These are phyloP conservation scores for Pseudozyma thailandica DNA, from an alignment of 1,284 basidiomycete genomes.

Conservation along the genomic window DNA sequence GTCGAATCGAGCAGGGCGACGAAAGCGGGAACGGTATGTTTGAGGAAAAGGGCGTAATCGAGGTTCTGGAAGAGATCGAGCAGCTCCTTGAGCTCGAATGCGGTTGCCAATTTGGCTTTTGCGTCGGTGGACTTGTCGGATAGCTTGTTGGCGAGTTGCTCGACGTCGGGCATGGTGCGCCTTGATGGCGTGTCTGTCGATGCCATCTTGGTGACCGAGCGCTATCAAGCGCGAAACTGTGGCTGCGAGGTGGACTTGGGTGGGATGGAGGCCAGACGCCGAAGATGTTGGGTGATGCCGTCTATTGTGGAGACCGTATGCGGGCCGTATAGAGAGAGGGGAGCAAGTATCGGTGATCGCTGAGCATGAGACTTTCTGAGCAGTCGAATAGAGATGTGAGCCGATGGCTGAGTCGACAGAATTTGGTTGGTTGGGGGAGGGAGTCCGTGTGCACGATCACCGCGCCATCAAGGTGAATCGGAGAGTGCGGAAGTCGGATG, in stretches of 20 bases:
- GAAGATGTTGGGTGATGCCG: no score
- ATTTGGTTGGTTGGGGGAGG: no score
- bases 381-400: no score
- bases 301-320: no score
- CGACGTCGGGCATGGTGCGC: conserved; percentile 42
- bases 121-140: conserved; percentile 47
- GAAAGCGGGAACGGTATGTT: conserved; percentile 77
- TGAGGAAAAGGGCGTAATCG: conserved; percentile 77
- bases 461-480: no score
- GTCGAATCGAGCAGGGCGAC: conserved; percentile 81
- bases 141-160: conserved; percentile 46
- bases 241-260: not conserved
- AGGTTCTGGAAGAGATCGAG: conserved; percentile 66
- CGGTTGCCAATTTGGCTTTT: conserved; percentile 49
- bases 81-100: conserved; percentile 62
- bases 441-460: no score
- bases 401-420: no score
- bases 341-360: no score
- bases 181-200: conserved; percentile 40
- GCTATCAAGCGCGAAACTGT: conserved; percentile 1
- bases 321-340: no score
- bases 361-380: no score
- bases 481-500: no score
- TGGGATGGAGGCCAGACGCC: no score
- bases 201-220: conserved; percentile 18